Base-by-base conservation (phyloP, 2,329 filamentous ascomycete species). In the Fusarium siculi region DNA sequence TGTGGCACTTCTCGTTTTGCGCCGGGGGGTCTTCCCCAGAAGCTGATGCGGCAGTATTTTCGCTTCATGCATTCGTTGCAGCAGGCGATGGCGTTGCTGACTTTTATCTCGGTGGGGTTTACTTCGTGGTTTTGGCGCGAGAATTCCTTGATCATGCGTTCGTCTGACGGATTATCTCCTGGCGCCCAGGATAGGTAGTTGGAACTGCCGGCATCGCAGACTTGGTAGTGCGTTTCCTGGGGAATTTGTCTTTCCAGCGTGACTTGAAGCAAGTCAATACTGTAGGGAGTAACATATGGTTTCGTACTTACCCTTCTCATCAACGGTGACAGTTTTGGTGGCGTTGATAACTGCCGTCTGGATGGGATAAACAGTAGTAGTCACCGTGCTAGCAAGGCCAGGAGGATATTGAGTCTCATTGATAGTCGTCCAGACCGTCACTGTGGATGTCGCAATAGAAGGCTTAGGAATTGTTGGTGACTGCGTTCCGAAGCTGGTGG, bases 391-490 rank as follows among this genome's bases (percentile, higher is more conserved):
- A 4, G 18, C 4, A 8, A 52, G 30, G 1, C 6, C 30, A 0
- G 16, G 0, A 4, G 49, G 49, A 52, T 25, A 52, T 14, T 6
- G 3, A 1, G 49, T 52, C 30, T 36, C 12, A 1, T 15, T 18
- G 2, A 52, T 8, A 2, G 16, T 21, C 10, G 16, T 25, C 49
- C 16, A 23, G 49, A 34, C 9, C 7, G 30, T 36, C 6, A 10
- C 4, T 4, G 2, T 36, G 1, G 0, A 0, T 15, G 30, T 52
- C 9, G 12, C 0, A 14, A 12, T 36, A 1, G 12, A 25, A 25
- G 4, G 0, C 30, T n/a, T 8, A 2, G 9, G 4, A 5, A 10
- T 6, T 0, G 0, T 8, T 3, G 30, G 9, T 19, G 16, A 2
- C 6, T 36, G 30, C n/a, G 4, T 1, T 15, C 9, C 15, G 0